Evolutionary conservation across 805 yeast species (phyloP).

Genomic region (Blastobotrys terrestris): DNA sequence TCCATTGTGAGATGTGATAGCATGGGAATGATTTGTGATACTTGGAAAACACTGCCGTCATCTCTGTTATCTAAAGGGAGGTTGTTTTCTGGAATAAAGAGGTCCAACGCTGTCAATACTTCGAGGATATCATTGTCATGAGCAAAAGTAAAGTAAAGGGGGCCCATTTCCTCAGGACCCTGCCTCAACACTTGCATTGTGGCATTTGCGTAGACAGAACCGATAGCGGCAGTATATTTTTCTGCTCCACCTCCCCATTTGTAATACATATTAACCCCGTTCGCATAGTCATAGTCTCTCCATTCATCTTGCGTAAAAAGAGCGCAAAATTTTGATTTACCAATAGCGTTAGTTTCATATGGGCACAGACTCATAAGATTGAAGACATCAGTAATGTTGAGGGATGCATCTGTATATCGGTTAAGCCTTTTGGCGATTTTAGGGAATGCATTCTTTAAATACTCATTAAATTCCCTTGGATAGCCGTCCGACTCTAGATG

Average conservation of each 20-base stretch:
- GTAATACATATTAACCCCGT: conserved; percentile 21
- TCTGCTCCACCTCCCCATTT: conserved; percentile 28
- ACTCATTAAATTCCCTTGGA: conserved; percentile 26
- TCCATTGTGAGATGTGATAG: neutral
- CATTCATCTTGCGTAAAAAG: conserved; percentile 26
- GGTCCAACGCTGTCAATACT: conserved; percentile 45
- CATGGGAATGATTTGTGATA: conserved; percentile 1
- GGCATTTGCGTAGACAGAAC: conserved; percentile 44
- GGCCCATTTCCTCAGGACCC: conserved; percentile 30
- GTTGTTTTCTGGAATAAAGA: conserved; percentile 34
- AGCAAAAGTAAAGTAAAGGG: conserved; percentile 43
- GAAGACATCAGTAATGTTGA: conserved; percentile 38
- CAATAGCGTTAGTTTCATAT: conserved; percentile 45
- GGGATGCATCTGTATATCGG: conserved; percentile 16
- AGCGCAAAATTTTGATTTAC: conserved; percentile 37
- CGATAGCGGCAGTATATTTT: conserved; percentile 29
- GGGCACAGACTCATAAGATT: conserved; percentile 43
- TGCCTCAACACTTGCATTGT: conserved; percentile 40
- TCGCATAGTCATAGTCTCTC: conserved; percentile 23
- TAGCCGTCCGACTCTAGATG: conserved; percentile 35
- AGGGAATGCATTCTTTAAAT: conserved; percentile 30
- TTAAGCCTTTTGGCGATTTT: conserved; percentile 23
- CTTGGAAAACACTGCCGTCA: conserved; percentile 24
- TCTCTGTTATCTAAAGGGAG: neutral
- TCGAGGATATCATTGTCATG: conserved; percentile 54